phyloP scores from a whole-genome alignment of 2,329 filamentous ascomycete genomes.

The Colletotrichum costaricense region DNA sequence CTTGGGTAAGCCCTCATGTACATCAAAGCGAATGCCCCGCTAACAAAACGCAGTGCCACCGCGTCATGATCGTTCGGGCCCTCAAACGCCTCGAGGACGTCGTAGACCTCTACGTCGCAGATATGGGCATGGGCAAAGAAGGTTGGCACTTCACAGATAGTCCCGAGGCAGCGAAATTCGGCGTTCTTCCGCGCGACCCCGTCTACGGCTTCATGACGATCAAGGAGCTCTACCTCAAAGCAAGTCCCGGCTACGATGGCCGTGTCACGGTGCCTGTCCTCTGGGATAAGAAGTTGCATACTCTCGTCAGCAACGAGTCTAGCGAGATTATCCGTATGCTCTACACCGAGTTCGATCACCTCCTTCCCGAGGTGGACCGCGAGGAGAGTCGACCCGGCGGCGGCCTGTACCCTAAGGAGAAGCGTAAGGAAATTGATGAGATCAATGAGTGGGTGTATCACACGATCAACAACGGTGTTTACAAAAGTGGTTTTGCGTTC shows the following conservation, averaged over 20 bases:
- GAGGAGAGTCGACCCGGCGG: conserved; percentile 61
- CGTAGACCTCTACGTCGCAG: conserved; percentile 75
- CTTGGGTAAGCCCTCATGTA: conserved; percentile 61
- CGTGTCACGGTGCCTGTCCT: conserved; percentile 81
- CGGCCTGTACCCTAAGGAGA: conserved; percentile 66
- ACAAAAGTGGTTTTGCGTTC: conserved; percentile 72
- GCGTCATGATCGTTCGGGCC: conserved; percentile 77
- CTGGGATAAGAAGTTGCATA: conserved; percentile 75
- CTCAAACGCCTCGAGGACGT: conserved; percentile 80
- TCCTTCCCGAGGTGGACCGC: conserved; percentile 63
- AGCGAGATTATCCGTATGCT: conserved; percentile 88
- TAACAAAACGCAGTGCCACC: conserved; percentile 65
- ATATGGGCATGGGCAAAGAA: conserved; percentile 71
- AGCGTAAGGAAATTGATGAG: conserved; percentile 69
- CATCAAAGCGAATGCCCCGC: too few species aligned
- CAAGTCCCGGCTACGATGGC: conserved; percentile 74
- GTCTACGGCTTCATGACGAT: conserved; percentile 75
- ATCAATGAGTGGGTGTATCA: conserved; percentile 76
- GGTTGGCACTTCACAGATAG: conserved; percentile 62
- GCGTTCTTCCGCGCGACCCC: conserved; percentile 65
- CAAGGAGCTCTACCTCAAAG: conserved; percentile 76
- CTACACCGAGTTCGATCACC: conserved; percentile 76
- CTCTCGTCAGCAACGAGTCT: conserved; percentile 86
- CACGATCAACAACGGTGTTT: conserved; percentile 61
- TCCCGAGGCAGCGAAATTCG: conserved; percentile 48